A percentile compares a stretch with the other conserved stretches of the same genome.
These are phyloP conservation scores for Glonium stellatum DNA, from an alignment of 495 filamentous ascomycete genomes.

Conservation along the genomic window DNA sequence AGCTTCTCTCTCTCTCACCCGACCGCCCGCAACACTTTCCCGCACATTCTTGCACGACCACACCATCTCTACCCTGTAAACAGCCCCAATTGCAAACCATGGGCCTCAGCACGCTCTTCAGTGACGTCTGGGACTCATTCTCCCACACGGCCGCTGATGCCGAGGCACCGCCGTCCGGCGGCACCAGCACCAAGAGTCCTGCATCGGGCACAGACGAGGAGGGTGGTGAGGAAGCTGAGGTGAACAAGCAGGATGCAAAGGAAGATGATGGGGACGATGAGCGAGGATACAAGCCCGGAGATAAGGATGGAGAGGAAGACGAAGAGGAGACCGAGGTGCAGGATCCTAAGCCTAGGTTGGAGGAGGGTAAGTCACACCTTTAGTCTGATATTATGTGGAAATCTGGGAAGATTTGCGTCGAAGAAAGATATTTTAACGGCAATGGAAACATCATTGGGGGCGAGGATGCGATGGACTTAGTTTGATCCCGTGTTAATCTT, in stretches of 20 bases:
- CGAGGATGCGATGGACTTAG: neutral
- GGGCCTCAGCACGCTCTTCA: slow-evolving; percentile 25
- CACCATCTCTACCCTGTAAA: slow-evolving; percentile 4
- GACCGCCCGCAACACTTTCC: slow-evolving; percentile 4
- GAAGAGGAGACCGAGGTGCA: slow-evolving; percentile 86
- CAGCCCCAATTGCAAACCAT: slow-evolving; percentile 19
- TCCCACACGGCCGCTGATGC: slow-evolving; percentile 24
- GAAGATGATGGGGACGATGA: slow-evolving; percentile 34
- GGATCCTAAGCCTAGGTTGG: slow-evolving; percentile 80
- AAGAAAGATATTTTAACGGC: neutral
- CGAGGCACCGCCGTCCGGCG: slow-evolving; percentile 28
- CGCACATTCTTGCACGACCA: slow-evolving; percentile 1
- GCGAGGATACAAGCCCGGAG: slow-evolving; percentile 42
- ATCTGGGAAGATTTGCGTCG: neutral
- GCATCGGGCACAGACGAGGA: slow-evolving; percentile 33
- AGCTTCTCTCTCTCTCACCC: neutral
- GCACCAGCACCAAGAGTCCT: slow-evolving; percentile 27
- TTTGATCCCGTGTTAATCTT: neutral
- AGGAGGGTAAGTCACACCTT: slow-evolving; percentile 67
- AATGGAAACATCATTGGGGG: neutral
- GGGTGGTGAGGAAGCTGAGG: slow-evolving; percentile 29
- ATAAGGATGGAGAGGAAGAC: slow-evolving; percentile 83
- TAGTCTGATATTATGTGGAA: slow-evolving; percentile 2
- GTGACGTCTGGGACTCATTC: slow-evolving; percentile 24
- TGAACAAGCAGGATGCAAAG: slow-evolving; percentile 12